Base-by-base conservation (phyloP, 768 basidiomycete species). In the Auriscalpium vulgare region DNA sequence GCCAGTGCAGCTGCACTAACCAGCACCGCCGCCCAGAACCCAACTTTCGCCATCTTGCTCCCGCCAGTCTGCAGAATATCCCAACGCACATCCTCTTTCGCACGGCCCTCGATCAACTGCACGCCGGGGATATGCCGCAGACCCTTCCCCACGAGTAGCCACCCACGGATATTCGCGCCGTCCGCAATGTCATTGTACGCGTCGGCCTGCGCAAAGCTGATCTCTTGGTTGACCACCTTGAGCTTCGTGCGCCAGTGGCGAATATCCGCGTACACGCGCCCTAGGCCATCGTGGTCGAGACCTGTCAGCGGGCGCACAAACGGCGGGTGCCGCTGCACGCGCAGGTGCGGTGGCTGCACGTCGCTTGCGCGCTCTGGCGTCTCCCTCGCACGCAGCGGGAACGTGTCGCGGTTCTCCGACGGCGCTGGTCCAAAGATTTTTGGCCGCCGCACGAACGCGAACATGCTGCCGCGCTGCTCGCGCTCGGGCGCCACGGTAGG, bases 51-150 rank as follows among this genome's bases (percentile, higher is more conserved):
- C 57, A 79, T 58, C 50, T 71, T 77, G 40, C 78, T 72, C 66
- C 82, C 78, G 58, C 78, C 58, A 29, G 21, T 75, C 68, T 88
- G 86, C 50, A 91, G 70, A 23, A 87, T 82, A 56, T 84, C 82
- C 88, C 89, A 93, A 53, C 85, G 71, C 37, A 93, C 81, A 66
- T 91, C 89, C 63, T 91, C 88, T 67, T 88, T 90, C 13, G 88
- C 85, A 56, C 86, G 72, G 2, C 90, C 90, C 65, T 88, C 85
- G 21, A 93, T 89, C 37, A 86, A 70, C 65, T 87, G 72, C 6
- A 86, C 68, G 2, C 82, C 82, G 35, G 81, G 82, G 29, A 91
- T 66, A 61, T 76, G 78, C 54, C 81, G 69, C 56, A 91, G 67
- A 1, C 87, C 88, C 29, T 80, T 75, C 9, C 90, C 90, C 43